Conservation (phyloP, 768 basidiomycete species). For the Macrocybe gigantea region DNA sequence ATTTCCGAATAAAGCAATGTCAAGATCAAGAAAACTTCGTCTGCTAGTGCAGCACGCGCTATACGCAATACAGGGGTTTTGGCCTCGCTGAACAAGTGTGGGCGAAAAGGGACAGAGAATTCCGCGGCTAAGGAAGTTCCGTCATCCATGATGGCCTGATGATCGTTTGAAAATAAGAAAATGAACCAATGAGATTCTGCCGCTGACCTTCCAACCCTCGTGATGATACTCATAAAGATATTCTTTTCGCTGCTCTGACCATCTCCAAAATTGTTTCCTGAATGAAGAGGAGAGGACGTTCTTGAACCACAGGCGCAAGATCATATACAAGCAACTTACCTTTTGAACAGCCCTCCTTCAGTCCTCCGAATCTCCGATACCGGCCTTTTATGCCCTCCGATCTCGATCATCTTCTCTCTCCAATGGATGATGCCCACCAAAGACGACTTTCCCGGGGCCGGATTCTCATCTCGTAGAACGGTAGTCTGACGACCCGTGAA, state of each 20-base stretch:
- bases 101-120: conserved; percentile 39
- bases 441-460: conserved; percentile 22
- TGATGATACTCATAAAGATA: conserved; percentile 30
- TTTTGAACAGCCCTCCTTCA: conserved; percentile 30
- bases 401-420: conserved; percentile 42
- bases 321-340: conserved; percentile 15
- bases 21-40: conserved; percentile 10
- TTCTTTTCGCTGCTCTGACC: conserved; percentile 36
- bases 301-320: not conserved
- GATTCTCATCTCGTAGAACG: conserved; percentile 42
- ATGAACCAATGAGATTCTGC: not conserved
- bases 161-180: conserved; percentile 3
- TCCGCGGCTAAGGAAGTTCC: conserved; percentile 21
- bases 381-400: conserved; percentile 33
- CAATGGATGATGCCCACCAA: conserved; percentile 45
- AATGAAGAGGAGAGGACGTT: not conserved
- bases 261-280: conserved; percentile 39
- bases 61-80: conserved; percentile 34
- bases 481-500: conserved; percentile 38
- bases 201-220: conserved; percentile 37
- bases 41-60: conserved; percentile 7
- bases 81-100: conserved; percentile 39
- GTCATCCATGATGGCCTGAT: conserved; percentile 16
- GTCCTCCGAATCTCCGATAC: conserved; percentile 35
- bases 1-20: conserved; percentile 11